Evolutionary conservation across 1,284 basidiomycete genomes (phyloP), one percentile per base, ranked within the genome.

Genomic region (Cryptococcus sp.): DNA sequence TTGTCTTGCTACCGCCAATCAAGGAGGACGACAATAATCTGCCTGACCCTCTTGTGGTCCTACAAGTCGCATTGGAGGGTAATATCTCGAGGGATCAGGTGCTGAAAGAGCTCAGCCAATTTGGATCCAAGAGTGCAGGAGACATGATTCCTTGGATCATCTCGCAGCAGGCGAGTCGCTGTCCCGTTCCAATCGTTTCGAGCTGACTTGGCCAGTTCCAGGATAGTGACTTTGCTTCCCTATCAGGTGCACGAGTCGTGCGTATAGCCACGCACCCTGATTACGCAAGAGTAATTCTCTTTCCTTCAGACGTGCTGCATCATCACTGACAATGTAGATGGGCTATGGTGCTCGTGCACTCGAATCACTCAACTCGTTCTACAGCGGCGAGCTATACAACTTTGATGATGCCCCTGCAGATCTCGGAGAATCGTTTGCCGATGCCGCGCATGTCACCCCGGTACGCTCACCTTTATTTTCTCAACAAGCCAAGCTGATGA

Each of bases 141-240:
- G 96, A 99, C 77, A 85, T 99, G 82, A 98, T 99, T 59, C 96
- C 96, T 1, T 98, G 96, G 96, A 79, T 96, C 22, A 80, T 99
- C 34, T 85, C 89, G 37, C 91, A 94, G 72, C 92, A 96, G 75
- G 76, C 75, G 48, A 48, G 70, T 54, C 19, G n/a, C 23, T 19
- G 48, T 48, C 18, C 19, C 19, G 7, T 14, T 7, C 40, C 1
- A 18, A 28, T 28, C 5, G 11, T 5, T 10, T 22, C 47, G 23
- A 44, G 37, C 46, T 56, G n/a, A 43, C 13, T 14, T 22, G 42
- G 56, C 2, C 62, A 81, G 77, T 99, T 91, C 80, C 92, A 98
- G 78, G 96, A 99, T 74, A 86, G 83, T 62, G 87, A 90, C 73
- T 99, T 99, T 75, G 94, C 91, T 2, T 80, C 82, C 75, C 77